Conservation (phyloP, 257 asterid species). For the Prunella vulgaris region DNA sequence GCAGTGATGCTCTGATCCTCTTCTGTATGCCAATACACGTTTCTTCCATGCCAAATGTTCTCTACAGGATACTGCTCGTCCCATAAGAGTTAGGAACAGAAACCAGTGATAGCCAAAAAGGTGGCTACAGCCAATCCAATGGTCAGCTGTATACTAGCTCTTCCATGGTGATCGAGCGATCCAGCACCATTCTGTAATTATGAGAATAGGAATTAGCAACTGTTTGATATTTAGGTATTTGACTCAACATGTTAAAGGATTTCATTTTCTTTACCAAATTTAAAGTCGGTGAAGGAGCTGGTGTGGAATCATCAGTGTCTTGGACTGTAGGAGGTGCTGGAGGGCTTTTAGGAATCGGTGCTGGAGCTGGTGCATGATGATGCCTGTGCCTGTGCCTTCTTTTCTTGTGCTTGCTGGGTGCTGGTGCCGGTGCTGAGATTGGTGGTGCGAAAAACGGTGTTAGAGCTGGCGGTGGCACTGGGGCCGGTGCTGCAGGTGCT, state of each 20-base stretch:
- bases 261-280: slow-evolving; percentile 49
- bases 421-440: slow-evolving; percentile 60
- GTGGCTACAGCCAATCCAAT: slow-evolving; percentile 46
- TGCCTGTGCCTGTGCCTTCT: slow-evolving; percentile 43
- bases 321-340: slow-evolving; percentile 82
- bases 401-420: slow-evolving; percentile 38
- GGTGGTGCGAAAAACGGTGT: slow-evolving; percentile 43
- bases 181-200: slow-evolving; percentile 58
- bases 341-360: slow-evolving; percentile 78
- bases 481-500: slow-evolving; percentile 47
- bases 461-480: slow-evolving; percentile 58
- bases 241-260: not conserved
- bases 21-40: slow-evolving; percentile 45
- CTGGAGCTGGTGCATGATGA: slow-evolving; percentile 90
- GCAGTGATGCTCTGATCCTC: slow-evolving; percentile 52
- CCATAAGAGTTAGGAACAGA: slow-evolving; percentile 28
- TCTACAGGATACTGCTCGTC: slow-evolving; percentile 28
- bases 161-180: slow-evolving; percentile 46
- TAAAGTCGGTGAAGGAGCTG: slow-evolving; percentile 83
- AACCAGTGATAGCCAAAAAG: slow-evolving; percentile 42
- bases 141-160: slow-evolving; percentile 40
- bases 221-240: slow-evolving; percentile 11
- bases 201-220: slow-evolving; percentile 19
- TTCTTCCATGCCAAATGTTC: slow-evolving; percentile 29
- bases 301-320: slow-evolving; percentile 54